Evolutionary conservation across 192 early-diverging fungal species (phyloP).

Genomic region (Coemansia sp.): DNA sequence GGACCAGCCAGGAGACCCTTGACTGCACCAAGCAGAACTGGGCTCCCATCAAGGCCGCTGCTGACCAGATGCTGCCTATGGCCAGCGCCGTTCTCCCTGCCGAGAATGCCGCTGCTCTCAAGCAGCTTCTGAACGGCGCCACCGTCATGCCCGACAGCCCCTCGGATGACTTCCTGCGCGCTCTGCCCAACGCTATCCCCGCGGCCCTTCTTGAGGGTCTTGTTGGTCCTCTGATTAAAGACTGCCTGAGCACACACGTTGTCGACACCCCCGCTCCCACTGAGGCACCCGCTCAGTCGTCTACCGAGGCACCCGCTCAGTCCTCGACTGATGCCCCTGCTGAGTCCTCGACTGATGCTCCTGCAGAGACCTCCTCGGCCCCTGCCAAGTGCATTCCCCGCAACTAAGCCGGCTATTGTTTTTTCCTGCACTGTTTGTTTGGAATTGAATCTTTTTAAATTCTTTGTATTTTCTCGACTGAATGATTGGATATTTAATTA

Average conservation of each 20-base stretch:
- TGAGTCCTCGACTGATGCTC: slow-evolving; percentile 2
- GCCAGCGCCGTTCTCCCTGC: slow-evolving; percentile 22
- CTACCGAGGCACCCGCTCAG: slow-evolving; percentile 3
- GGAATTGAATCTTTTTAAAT: background rate
- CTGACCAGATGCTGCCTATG: slow-evolving; percentile 36
- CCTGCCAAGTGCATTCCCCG: slow-evolving; percentile 33
- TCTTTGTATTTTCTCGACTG: background rate
- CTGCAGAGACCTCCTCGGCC: slow-evolving; percentile 11
- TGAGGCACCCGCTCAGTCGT: background rate
- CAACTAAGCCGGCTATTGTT: slow-evolving; percentile 6
- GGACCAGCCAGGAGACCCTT: slow-evolving; percentile 37
- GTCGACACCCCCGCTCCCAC: slow-evolving; percentile 7
- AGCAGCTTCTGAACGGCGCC: slow-evolving; percentile 23
- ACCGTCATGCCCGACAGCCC: slow-evolving; percentile 34
- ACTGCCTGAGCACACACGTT: slow-evolving; percentile 29
- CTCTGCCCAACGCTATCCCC: slow-evolving; percentile 36
- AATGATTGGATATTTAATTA: too few relatives aligned
- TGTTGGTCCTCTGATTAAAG: slow-evolving; percentile 24
- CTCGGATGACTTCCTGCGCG: slow-evolving; percentile 33
- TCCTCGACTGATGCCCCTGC: slow-evolving; percentile 7
- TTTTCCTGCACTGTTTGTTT: background rate
- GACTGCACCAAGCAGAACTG: slow-evolving; percentile 48
- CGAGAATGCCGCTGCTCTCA: slow-evolving; percentile 22
- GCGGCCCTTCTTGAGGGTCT: slow-evolving; percentile 32
- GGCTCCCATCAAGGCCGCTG: slow-evolving; percentile 33